Percentiles rank a stretch among this genome's conserved stretches.
phyloP scores from a whole-genome alignment of 2,329 filamentous ascomycete species.

The Colletotrichum abscissum region DNA sequence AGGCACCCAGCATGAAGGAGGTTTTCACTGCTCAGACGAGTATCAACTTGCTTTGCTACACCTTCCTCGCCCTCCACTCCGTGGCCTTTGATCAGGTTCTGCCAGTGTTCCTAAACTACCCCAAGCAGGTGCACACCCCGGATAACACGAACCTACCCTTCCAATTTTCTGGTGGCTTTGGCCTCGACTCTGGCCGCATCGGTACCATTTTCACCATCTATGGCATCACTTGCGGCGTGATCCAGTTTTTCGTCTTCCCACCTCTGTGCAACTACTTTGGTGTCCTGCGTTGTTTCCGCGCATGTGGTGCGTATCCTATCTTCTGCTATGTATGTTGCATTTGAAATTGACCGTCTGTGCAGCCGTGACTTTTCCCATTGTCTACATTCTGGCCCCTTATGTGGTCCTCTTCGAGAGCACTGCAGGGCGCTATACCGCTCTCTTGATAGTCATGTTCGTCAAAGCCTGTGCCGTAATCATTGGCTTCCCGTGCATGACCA shows the following conservation, averaged over 20 bases:
- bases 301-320: conserved; percentile 58
- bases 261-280: conserved; percentile 78
- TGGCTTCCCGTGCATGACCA: conserved; percentile 89
- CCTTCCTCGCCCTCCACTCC: conserved; percentile 82
- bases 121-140: conserved; percentile 65
- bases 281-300: conserved; percentile 77
- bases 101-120: conserved; percentile 88
- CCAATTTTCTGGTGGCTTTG: conserved; percentile 86
- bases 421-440: conserved; percentile 64
- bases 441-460: conserved; percentile 76
- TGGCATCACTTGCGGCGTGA: conserved; percentile 80
- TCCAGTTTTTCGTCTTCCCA: conserved; percentile 90
- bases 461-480: conserved; percentile 85
- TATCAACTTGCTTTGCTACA: conserved; percentile 82
- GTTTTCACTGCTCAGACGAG: conserved; percentile 81
- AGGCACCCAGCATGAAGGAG: conserved; percentile 60
- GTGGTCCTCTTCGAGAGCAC: conserved; percentile 70
- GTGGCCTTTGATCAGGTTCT: conserved; percentile 90
- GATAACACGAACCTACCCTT: conserved; percentile 76
- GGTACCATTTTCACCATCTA: conserved; percentile 88
- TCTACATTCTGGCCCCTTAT: conserved; percentile 87
- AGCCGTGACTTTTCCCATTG: conserved; percentile 75
- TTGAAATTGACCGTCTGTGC: background rate
- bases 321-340: background rate
- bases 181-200: conserved; percentile 77